Evolutionary conservation across 2,329 filamentous ascomycete species (phyloP).

Genomic region (Ascochyta pisi): DNA sequence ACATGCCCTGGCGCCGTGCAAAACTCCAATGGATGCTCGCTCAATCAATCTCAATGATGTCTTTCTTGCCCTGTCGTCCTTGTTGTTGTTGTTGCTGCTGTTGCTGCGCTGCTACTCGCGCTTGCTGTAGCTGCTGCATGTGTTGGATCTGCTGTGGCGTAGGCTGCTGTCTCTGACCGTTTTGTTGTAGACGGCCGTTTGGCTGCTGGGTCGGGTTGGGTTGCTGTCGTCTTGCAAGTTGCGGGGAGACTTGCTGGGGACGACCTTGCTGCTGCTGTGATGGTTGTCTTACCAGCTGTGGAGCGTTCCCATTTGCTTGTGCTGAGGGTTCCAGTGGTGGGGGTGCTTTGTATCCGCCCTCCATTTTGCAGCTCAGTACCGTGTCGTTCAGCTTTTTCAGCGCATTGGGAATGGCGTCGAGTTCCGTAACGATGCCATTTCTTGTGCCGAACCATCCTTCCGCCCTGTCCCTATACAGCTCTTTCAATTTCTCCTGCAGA

Average conservation of each 20-base stretch:
- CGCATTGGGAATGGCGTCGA: conserved; percentile 45
- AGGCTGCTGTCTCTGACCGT: conserved; percentile 6
- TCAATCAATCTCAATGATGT: conserved; percentile 38
- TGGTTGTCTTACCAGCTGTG: conserved; percentile 17
- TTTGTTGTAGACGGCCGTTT: conserved; percentile 6
- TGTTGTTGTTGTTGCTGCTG: conserved; percentile 1
- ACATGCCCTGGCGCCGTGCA: no score
- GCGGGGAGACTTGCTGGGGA: conserved; percentile 22
- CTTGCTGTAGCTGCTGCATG: conserved; percentile 19
- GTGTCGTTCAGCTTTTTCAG: conserved; percentile 48
- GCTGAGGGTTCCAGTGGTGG: conserved; percentile 22
- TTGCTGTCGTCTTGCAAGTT: conserved; percentile 13
- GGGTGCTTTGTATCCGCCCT: conserved; percentile 34
- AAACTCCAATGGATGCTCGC: neutral
- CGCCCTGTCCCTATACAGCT: conserved; percentile 40
- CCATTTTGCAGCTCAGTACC: conserved; percentile 45
- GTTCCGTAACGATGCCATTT: conserved; percentile 47
- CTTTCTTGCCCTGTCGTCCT: conserved; percentile 11
- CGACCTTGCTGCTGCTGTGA: conserved; percentile 20
- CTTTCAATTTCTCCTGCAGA: conserved; percentile 42
- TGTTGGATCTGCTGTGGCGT: conserved; percentile 15
- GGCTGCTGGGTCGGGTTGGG: conserved; percentile 4
- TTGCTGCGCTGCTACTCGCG: neutral
- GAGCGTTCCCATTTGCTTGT: conserved; percentile 8
- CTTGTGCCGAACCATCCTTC: conserved; percentile 49